Evolutionary conservation across 352 stramenopile species (phyloP).

Genomic region (Phytophthora hibernalis): DNA sequence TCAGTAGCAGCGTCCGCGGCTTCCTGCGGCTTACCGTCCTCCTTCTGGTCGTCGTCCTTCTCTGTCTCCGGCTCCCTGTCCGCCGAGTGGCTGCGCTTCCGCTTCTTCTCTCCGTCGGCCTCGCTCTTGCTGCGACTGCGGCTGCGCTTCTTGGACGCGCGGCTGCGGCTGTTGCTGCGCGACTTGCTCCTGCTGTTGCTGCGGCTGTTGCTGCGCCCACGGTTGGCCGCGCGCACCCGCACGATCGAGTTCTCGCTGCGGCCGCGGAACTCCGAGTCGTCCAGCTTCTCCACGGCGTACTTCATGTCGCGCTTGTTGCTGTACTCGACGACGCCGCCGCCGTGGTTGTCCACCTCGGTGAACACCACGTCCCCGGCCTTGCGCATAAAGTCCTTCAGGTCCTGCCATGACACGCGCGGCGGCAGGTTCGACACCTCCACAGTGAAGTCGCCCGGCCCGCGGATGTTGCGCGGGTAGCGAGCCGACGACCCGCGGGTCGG

Average conservation of each 20-base stretch:
- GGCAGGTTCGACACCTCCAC: conserved; percentile 69
- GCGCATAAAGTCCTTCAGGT: conserved; percentile 79
- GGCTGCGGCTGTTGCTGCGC: conserved; percentile 47
- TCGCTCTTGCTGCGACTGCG: conserved; percentile 45
- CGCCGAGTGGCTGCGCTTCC: conserved; percentile 43
- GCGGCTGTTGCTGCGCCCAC: conserved; percentile 41
- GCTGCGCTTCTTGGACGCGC: conserved; percentile 45
- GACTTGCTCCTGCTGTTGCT: conserved; percentile 53
- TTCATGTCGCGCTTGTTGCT: conserved; percentile 76
- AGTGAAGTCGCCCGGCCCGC: conserved; percentile 59
- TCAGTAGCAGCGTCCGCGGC: conserved; percentile 15
- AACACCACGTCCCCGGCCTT: conserved; percentile 73
- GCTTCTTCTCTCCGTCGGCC: conserved; percentile 42
- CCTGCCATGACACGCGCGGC: conserved; percentile 61
- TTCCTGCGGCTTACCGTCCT: conserved; percentile 17
- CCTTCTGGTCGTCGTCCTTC: conserved; percentile 28
- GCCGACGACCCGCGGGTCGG: conserved; percentile 28
- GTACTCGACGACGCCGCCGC: conserved; percentile 73
- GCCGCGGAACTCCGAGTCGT: conserved; percentile 66
- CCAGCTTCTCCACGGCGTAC: conserved; percentile 69
- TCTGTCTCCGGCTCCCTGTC: conserved; percentile 34
- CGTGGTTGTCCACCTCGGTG: conserved; percentile 72
- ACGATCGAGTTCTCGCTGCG: conserved; percentile 61
- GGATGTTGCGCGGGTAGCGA: conserved; percentile 54
- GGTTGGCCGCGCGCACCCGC: conserved; percentile 43